phyloP scores from a whole-genome alignment of 2,329 filamentous ascomycete genomes.

The Chaetoscypha palmicola region DNA sequence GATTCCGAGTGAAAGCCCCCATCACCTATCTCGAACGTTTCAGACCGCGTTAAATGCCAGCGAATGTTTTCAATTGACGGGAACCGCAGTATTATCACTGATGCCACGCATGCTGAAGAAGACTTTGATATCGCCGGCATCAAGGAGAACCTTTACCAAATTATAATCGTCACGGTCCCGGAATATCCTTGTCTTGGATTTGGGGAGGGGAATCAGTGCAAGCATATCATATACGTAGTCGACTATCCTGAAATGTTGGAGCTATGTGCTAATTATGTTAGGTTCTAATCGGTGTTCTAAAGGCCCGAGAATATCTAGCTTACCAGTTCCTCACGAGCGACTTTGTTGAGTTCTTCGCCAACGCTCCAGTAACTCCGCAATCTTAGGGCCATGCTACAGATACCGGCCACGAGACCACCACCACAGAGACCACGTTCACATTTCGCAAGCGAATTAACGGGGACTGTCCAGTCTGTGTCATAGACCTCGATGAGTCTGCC shows the following conservation, averaged over 20 bases:
- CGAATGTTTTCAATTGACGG: constrained; percentile 52
- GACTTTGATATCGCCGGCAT: constrained; percentile 50
- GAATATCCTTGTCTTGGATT: constrained; percentile 49
- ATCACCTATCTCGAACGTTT: constrained; percentile 40
- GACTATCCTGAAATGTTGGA: constrained; percentile 7
- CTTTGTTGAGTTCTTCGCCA: constrained; percentile 46
- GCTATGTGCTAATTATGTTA: constrained; percentile 13
- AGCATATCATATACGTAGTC: constrained; percentile 54
- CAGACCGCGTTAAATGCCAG: constrained; percentile 41
- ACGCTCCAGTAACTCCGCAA: constrained; percentile 43
- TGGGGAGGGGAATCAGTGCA: constrained; percentile 52
- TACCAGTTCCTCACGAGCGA: constrained; percentile 56
- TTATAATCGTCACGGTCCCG: constrained; percentile 45
- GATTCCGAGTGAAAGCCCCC: constrained; percentile 38
- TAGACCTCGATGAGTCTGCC: constrained; percentile 40
- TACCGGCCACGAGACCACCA: constrained; percentile 32
- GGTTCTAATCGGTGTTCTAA: constrained; percentile 51
- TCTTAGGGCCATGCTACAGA: constrained; percentile 30
- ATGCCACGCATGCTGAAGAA: constrained; percentile 38
- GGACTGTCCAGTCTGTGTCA: constrained; percentile 57
- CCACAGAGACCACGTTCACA: constrained; percentile 37
- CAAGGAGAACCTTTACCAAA: constrained; percentile 56
- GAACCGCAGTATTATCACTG: constrained; percentile 28
- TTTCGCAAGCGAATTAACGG: constrained; percentile 53
- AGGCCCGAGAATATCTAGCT: constrained; percentile 45